Evolutionary conservation across 495 filamentous ascomycete species (phyloP).

Genomic region (Ascobolus immersus): DNA sequence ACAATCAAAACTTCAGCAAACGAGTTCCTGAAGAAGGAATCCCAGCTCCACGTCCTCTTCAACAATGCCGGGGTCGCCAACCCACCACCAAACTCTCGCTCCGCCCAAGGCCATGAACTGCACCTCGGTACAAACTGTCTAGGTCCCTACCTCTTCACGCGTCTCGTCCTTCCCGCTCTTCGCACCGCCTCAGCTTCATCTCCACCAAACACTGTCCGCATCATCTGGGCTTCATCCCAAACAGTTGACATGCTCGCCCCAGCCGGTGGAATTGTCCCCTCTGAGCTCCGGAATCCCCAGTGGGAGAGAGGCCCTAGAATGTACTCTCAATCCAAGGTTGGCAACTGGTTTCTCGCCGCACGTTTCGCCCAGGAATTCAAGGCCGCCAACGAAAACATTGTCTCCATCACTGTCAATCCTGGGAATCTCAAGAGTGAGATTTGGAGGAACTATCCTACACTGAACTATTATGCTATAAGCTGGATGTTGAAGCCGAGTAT

Average conservation of each 20-base stretch:
- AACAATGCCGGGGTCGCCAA: slow-evolving; percentile 29
- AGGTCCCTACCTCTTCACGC: slow-evolving; percentile 20
- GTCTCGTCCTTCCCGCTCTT: slow-evolving; percentile 19
- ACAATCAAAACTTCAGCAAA: slow-evolving; percentile 24
- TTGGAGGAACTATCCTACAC: slow-evolving; percentile 9
- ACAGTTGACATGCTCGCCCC: slow-evolving; percentile 13
- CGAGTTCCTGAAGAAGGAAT: slow-evolving; percentile 19
- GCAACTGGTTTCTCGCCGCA: slow-evolving; percentile 1
- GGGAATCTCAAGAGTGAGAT: slow-evolving; percentile 19
- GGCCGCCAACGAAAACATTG: slow-evolving; percentile 9
- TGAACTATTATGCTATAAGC: slow-evolving; percentile 2
- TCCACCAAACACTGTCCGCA: slow-evolving; percentile 18
- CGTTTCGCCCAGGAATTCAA: slow-evolving; percentile 3
- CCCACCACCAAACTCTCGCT: slow-evolving; percentile 13
- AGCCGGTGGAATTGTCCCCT: slow-evolving; percentile 14
- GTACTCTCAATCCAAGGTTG: neutral
- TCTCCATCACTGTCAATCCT: slow-evolving; percentile 17
- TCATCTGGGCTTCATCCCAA: slow-evolving; percentile 20
- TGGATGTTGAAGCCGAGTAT: slow-evolving; percentile 8
- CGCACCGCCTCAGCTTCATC: slow-evolving; percentile 16
- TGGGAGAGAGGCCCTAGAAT: slow-evolving; percentile 3
- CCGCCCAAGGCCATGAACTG: slow-evolving; percentile 20
- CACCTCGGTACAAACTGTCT: slow-evolving; percentile 21
- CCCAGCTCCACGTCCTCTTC: slow-evolving; percentile 26
- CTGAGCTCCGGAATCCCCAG: slow-evolving; percentile 16